Evolutionary conservation across 306 rosid genomes (phyloP).

Genomic region (Albizia julibrissin): DNA sequence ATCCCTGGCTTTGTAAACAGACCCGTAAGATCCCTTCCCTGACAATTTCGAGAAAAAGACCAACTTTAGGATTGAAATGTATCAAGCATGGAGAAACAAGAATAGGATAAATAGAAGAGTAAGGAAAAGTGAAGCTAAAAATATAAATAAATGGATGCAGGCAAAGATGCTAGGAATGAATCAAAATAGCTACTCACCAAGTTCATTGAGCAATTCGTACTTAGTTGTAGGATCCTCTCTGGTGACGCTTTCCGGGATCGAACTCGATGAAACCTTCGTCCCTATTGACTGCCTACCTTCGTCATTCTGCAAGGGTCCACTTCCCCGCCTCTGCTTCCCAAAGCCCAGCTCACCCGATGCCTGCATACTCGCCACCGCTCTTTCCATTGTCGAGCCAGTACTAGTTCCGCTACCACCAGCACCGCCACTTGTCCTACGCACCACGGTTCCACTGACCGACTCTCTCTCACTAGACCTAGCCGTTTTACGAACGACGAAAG

Average conservation of each 20-base stretch:
- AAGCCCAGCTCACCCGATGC: constrained; percentile 69
- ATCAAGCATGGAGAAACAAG: background rate
- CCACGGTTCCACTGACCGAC: constrained; percentile 65
- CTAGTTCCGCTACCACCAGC: constrained; percentile 22
- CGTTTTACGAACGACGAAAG: constrained; percentile 70
- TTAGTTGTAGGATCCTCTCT: constrained; percentile 88
- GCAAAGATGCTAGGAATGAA: constrained; percentile 1
- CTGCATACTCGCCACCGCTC: constrained; percentile 95
- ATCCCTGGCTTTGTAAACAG: constrained; percentile 97
- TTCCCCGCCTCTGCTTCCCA: constrained; percentile 76
- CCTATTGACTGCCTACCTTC: constrained; percentile 52
- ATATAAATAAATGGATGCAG: background rate
- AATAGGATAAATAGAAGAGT: background rate
- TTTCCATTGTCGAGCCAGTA: constrained; percentile 66
- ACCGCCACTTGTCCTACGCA: constrained; percentile 48
- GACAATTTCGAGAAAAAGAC: constrained; percentile 16
- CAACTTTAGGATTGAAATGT: constrained; percentile 10
- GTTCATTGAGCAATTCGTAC: constrained; percentile 95
- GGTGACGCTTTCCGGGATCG: constrained; percentile 87
- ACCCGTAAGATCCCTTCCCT: constrained; percentile 99
- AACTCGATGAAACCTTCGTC: constrained; percentile 77
- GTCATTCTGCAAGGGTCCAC: constrained; percentile 63
- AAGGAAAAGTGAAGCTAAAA: background rate
- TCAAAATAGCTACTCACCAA: constrained; percentile 56
- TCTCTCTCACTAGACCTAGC: constrained; percentile 58